phyloP scores from a whole-genome alignment of 2,329 filamentous ascomycete species.

The Diaporthe batatas region DNA sequence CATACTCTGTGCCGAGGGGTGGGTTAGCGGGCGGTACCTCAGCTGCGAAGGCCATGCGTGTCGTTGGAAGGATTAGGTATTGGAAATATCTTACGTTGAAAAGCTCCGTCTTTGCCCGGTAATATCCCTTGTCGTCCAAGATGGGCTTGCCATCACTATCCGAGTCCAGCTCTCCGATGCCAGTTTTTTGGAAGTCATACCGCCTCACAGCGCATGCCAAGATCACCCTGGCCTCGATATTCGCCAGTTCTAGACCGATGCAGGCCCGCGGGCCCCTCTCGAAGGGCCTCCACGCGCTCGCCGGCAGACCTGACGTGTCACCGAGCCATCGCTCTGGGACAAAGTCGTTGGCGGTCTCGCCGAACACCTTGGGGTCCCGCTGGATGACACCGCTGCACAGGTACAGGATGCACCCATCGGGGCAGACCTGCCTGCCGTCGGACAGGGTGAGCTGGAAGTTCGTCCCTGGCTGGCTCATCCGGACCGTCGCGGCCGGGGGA shows the following conservation, averaged over 20 bases:
- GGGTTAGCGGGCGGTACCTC: not conserved
- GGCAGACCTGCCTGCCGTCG: conserved; percentile 47
- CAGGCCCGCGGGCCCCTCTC: conserved; percentile 66
- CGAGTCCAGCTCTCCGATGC: conserved; percentile 48
- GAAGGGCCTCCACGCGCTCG: conserved; percentile 66
- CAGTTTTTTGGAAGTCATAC: conserved; percentile 52
- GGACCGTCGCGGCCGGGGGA: conserved; percentile 50
- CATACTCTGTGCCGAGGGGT: conserved; percentile 42
- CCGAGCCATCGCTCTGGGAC: conserved; percentile 57
- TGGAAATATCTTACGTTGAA: conserved; percentile 48
- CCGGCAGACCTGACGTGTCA: conserved; percentile 45
- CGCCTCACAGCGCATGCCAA: conserved; percentile 49
- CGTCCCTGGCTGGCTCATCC: conserved; percentile 46
- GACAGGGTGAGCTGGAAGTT: conserved; percentile 50
- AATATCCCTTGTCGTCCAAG: conserved; percentile 46
- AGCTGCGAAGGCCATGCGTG: not conserved
- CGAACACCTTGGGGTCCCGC: conserved; percentile 52
- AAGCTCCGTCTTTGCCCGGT: conserved; percentile 46
- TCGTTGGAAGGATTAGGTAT: not conserved
- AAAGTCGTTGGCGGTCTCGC: conserved; percentile 52
- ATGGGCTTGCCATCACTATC: conserved; percentile 45
- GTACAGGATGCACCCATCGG: conserved; percentile 54
- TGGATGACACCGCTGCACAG: conserved; percentile 53
- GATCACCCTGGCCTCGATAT: conserved; percentile 51
- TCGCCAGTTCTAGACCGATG: conserved; percentile 68